These are phyloP conservation scores for Metschnikowia proteae DNA, from an alignment of 805 yeast genomes.

Conservation along the genomic window DNA sequence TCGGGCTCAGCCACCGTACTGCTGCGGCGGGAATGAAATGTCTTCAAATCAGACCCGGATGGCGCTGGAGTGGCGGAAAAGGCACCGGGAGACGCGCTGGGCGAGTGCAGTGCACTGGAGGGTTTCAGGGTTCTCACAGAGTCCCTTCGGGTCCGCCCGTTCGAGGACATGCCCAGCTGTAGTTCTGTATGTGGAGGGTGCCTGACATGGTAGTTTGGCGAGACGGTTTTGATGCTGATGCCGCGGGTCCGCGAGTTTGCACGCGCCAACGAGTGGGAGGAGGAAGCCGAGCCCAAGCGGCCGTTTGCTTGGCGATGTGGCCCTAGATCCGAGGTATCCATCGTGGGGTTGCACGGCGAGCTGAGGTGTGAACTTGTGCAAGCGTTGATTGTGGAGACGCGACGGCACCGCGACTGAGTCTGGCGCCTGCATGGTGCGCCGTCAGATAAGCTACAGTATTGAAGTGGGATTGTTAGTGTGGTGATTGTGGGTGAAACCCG, in stretches of 20 bases:
- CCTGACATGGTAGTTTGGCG: conserved; percentile 3
- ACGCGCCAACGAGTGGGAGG: not conserved
- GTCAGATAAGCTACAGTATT: no score
- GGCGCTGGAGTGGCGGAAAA: not conserved
- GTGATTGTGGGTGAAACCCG: no score
- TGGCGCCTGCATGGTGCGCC: not conserved
- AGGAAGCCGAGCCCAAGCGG: not conserved
- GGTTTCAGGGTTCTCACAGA: not conserved
- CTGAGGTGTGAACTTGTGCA: conserved; percentile 3
- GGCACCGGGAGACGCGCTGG: not conserved
- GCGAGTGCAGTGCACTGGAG: not conserved
- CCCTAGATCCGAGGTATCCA: not conserved
- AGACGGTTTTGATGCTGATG: conserved; percentile 26
- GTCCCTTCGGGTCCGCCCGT: not conserved
- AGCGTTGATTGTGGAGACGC: conserved; percentile 4
- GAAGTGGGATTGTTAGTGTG: no score
- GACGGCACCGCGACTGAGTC: conserved; percentile 2
- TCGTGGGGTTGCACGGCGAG: not conserved
- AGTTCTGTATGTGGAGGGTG: not conserved
- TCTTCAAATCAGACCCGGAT: not conserved
- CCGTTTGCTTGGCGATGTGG: not conserved
- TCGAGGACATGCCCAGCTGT: not conserved
- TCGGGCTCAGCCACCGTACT: not conserved
- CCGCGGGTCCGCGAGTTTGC: conserved; percentile 26
- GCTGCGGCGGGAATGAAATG: conserved; percentile 5